Conservation (phyloP, 306 rosid genomes). For the Quercus ilex region DNA sequence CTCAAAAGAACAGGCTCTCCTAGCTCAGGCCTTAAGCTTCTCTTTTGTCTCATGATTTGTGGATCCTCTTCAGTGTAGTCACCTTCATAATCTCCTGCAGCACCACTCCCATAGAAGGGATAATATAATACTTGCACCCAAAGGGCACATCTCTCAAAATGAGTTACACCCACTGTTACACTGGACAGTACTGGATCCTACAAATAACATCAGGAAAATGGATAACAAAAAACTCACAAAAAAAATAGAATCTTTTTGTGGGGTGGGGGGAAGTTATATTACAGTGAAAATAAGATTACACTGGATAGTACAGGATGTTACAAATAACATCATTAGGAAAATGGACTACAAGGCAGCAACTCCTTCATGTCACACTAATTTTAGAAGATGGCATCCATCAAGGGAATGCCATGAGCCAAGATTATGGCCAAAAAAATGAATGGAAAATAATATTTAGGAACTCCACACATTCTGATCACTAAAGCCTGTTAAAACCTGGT, state of each 20-base stretch:
- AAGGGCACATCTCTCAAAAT: constrained; percentile 90
- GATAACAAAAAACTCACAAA: constrained; percentile 27
- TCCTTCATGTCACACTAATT: background rate
- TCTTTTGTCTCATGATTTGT: constrained; percentile 82
- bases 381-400: background rate
- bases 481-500: background rate
- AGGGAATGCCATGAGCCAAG: no score
- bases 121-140: constrained; percentile 98
- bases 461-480: background rate
- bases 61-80: constrained; percentile 97
- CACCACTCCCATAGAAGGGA: constrained; percentile 95
- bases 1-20: constrained; percentile 98
- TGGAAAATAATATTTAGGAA: background rate
- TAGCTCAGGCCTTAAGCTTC: constrained; percentile 92
- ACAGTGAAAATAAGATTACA: background rate
- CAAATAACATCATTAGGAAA: no score
- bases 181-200: constrained; percentile 97
- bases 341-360: background rate
- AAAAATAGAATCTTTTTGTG: background rate
- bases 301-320: no score
- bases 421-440: background rate
- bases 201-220: constrained; percentile 22
- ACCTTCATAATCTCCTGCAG: constrained; percentile 87
- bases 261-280: background rate
- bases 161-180: constrained; percentile 95